These are phyloP conservation scores for Penicillium sp. DNA, from an alignment of 2,329 filamentous ascomycete species.

Conservation along the genomic window DNA sequence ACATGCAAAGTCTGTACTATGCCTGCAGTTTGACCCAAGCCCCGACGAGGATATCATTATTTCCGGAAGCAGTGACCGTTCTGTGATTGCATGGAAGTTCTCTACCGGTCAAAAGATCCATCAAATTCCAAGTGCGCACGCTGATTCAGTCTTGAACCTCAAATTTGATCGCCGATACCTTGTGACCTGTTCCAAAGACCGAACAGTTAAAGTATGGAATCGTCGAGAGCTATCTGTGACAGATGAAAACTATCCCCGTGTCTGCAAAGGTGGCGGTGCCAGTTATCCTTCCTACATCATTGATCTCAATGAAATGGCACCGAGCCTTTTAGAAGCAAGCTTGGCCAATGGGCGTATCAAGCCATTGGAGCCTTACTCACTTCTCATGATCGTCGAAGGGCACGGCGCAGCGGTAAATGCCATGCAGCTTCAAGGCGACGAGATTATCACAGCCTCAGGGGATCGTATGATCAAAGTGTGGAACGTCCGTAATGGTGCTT, in stretches of 20 bases:
- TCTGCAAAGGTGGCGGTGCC: constrained; percentile 44
- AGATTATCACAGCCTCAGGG: constrained; percentile 92
- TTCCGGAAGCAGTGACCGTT: constrained; percentile 89
- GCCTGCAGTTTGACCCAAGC: constrained; percentile 89
- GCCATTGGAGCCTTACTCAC: constrained; percentile 64
- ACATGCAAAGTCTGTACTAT: constrained; percentile 85
- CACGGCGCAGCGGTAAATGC: constrained; percentile 94
- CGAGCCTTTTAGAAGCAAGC: constrained; percentile 43
- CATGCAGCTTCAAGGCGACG: constrained; percentile 81
- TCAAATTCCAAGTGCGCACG: constrained; percentile 73
- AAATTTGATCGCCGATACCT: constrained; percentile 88
- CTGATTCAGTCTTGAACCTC: constrained; percentile 90
- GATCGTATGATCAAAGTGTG: constrained; percentile 93
- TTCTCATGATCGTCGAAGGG: constrained; percentile 78
- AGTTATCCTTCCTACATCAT: constrained; percentile 57
- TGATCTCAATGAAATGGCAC: constrained; percentile 47
- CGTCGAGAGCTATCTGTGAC: constrained; percentile 62
- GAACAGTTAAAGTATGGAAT: constrained; percentile 95
- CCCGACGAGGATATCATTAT: constrained; percentile 90
- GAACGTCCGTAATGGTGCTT: constrained; percentile 80
- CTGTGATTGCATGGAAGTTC: constrained; percentile 89
- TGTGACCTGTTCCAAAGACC: constrained; percentile 97
- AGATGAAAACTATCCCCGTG: constrained; percentile 47
- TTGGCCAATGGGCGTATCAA: constrained; percentile 44
- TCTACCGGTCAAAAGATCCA: constrained; percentile 84